Evolutionary conservation across 345 rosid species (phyloP), one percentile per base, ranked within the genome.

Genomic region (Bruguiera parviflora): DNA sequence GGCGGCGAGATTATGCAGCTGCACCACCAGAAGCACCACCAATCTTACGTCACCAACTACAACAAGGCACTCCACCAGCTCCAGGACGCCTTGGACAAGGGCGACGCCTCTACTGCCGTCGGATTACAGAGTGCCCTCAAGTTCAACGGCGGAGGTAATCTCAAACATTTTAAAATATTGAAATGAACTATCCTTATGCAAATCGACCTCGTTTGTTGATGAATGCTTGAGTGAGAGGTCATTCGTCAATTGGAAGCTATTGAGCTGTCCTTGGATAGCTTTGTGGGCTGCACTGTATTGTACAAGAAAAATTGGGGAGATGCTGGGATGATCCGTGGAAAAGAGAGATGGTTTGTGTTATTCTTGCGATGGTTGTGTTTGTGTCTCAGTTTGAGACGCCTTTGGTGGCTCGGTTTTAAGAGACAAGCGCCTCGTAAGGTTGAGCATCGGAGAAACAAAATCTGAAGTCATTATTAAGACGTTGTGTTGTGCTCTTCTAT

Each of bases 1-100:
- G 86, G 89, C 72, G 99, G 87, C 59, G 96, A 92, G 81, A 95
- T 95, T 29, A 95, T 95, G 99, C 88, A 88, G 84, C 77, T 95
- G 35, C 99, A 95, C 68, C 99, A 95, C 89, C 92, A 90, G 84
- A 95, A 95, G 82, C 99, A 95, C 66, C 99, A 95, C 71, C 93
- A 87, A 78, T n/a, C 96, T 63, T 95, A 95, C 66, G 64, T 95
- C 72, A 86, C 96, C 46, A 95, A 95, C 78, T 95, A 82, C 79
- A 95, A 90, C 83, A 92, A 88, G 78, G 85, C 96, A 47, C 87
- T 90, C 18, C 91, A 92, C 83, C 89, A 85, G 80, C 96, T 94
- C 11, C 78, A 86, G 43, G 82, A 88, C 11, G 92, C 98, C 51
- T 65, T 85, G 2, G 68, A 61, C 70, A 90, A 87, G 56, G 96